phyloP scores from a whole-genome alignment of 2,329 filamentous ascomycete species.

The Cercospora berteroae region DNA sequence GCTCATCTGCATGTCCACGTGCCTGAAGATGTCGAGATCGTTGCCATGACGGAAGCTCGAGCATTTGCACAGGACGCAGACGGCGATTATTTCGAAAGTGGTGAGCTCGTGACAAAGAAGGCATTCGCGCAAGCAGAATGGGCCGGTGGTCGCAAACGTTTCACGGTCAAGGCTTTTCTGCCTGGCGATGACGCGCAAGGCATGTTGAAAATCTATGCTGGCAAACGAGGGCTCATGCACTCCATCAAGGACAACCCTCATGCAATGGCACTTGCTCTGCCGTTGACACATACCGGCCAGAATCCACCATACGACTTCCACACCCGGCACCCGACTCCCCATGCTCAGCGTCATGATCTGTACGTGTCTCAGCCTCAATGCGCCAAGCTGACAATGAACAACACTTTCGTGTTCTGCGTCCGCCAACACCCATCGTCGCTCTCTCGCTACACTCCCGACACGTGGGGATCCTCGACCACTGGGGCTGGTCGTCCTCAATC shows the following conservation, averaged over 20 bases:
- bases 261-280: conserved; percentile 82
- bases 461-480: conserved; percentile 36
- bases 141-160: conserved; percentile 81
- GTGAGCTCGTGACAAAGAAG: conserved; percentile 79
- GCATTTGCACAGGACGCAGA: conserved; percentile 78
- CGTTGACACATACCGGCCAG: conserved; percentile 83
- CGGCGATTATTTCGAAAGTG: conserved; percentile 90
- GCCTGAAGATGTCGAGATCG: conserved; percentile 83
- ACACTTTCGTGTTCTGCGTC: conserved; percentile 95
- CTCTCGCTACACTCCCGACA: conserved; percentile 41
- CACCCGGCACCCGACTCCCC: conserved; percentile 88
- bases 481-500: conserved; percentile 46
- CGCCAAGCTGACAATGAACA: conserved; percentile 81
- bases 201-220: conserved; percentile 85
- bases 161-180: conserved; percentile 87
- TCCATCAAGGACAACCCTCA: conserved; percentile 96
- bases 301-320: conserved; percentile 95
- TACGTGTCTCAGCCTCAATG: conserved; percentile 98
- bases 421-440: conserved; percentile 80
- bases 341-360: conserved; percentile 94
- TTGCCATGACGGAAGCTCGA: conserved; percentile 86
- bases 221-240: conserved; percentile 93
- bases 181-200: conserved; percentile 90
- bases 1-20: conserved; percentile 85
- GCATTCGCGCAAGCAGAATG: conserved; percentile 90